These are phyloP conservation scores for Crithidia brevicula DNA, from an alignment of 208 protist genomes.

Conservation along the genomic window DNA sequence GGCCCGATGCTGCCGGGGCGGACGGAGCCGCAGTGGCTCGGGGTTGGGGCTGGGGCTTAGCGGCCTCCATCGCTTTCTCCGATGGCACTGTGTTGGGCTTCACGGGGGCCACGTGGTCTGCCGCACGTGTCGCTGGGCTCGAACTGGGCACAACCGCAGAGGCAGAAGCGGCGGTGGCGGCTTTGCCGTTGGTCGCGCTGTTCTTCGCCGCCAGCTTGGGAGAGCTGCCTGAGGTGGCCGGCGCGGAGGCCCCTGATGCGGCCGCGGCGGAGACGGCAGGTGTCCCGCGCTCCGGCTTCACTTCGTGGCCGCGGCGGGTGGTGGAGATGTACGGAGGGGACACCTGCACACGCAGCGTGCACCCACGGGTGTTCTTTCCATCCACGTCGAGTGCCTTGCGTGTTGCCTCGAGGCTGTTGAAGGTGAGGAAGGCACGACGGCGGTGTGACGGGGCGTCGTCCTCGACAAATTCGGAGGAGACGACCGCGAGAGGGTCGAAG, in stretches of 20 bases:
- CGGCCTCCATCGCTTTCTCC: background rate
- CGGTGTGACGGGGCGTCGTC: conserved; percentile 64
- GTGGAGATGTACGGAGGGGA: conserved; percentile 76
- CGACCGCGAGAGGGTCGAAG: conserved; percentile 49
- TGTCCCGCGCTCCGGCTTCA: conserved; percentile 28
- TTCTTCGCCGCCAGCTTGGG: background rate
- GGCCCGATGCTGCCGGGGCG: background rate
- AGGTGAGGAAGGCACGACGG: conserved; percentile 77
- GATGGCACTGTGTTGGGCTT: background rate
- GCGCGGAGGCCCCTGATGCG: too few relatives aligned
- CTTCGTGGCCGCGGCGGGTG: conserved; percentile 55
- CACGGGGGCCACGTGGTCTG: background rate
- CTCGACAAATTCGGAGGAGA: conserved; percentile 53
- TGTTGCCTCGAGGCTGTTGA: conserved; percentile 50
- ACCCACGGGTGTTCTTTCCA: conserved; percentile 81
- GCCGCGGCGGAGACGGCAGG: background rate
- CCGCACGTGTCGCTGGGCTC: background rate
- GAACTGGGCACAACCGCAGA: too few relatives aligned
- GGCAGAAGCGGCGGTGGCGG: too few relatives aligned
- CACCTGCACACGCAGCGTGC: conserved; percentile 82
- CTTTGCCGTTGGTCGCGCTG: background rate
- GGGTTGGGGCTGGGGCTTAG: conserved; percentile 1
- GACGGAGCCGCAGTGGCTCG: background rate
- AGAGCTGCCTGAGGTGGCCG: too few relatives aligned
- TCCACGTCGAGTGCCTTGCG: conserved; percentile 72